Evolutionary conservation across 257 asterid genomes (phyloP).

Genomic region (Rhazya stricta): DNA sequence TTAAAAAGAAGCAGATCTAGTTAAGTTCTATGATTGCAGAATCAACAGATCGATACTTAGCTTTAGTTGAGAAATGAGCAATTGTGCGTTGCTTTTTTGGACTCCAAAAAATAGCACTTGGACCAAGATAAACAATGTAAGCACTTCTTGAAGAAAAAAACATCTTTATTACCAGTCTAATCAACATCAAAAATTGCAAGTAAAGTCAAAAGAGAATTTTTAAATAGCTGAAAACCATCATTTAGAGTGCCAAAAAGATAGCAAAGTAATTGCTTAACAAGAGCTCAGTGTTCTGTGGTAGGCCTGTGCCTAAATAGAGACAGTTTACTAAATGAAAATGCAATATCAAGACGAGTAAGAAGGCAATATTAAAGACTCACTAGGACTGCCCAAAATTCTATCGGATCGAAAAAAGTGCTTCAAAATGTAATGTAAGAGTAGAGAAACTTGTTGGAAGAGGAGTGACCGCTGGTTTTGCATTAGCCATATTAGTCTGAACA

Average conservation of each 20-base stretch:
- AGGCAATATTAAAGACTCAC: background rate
- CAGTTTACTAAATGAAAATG: background rate
- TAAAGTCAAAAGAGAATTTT: background rate
- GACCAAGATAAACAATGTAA: background rate
- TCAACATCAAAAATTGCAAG: too few relatives aligned
- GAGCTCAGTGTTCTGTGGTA: background rate
- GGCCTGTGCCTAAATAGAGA: background rate
- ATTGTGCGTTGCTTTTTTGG: background rate
- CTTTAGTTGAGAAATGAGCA: background rate
- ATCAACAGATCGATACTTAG: conserved; percentile 1
- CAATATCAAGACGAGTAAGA: background rate
- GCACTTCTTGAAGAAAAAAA: background rate
- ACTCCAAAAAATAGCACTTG: background rate
- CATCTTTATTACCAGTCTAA: background rate
- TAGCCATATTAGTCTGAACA: background rate
- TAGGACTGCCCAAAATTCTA: background rate
- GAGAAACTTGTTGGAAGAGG: background rate
- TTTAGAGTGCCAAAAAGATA: background rate
- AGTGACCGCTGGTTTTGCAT: background rate
- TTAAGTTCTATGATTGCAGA: background rate
- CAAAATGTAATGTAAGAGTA: background rate
- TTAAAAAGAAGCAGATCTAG: background rate
- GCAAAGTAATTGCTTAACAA: background rate
- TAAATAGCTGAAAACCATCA: background rate
- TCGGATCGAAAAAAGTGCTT: background rate